These are phyloP conservation scores for Corchorus olitorius DNA, from an alignment of 345 rosid species.

Conservation along the genomic window DNA sequence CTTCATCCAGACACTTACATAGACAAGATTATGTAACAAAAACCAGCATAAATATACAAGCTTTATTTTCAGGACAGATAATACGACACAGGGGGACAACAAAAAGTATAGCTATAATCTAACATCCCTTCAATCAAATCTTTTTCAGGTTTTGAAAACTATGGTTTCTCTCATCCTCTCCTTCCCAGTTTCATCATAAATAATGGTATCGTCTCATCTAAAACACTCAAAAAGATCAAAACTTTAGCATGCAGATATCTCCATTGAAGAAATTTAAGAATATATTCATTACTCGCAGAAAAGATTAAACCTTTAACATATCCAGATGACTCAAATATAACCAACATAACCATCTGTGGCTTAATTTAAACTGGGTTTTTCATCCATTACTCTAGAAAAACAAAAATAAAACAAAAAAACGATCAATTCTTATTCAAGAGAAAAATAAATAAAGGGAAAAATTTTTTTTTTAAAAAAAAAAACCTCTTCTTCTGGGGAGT, in stretches of 20 bases:
- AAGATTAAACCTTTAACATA: background rate
- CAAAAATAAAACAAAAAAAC: background rate
- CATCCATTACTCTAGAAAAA: background rate
- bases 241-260: background rate
- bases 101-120: background rate
- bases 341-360: background rate
- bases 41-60: no score
- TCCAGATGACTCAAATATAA: background rate
- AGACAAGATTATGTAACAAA: no score
- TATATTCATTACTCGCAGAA: background rate
- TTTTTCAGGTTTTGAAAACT: background rate
- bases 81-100: no score
- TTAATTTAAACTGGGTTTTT: background rate
- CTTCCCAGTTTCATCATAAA: background rate
- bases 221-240: background rate
- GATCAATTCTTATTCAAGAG: background rate
- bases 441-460: background rate
- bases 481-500: background rate
- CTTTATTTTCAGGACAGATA: no score
- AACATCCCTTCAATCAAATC: background rate
- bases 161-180: background rate
- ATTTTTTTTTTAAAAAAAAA: no score
- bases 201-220: background rate
- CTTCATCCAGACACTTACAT: no score
- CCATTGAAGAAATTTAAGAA: background rate